Conservation (phyloP, 176 grass and related monocot species). For the Ampelocalamus luodianensis region DNA sequence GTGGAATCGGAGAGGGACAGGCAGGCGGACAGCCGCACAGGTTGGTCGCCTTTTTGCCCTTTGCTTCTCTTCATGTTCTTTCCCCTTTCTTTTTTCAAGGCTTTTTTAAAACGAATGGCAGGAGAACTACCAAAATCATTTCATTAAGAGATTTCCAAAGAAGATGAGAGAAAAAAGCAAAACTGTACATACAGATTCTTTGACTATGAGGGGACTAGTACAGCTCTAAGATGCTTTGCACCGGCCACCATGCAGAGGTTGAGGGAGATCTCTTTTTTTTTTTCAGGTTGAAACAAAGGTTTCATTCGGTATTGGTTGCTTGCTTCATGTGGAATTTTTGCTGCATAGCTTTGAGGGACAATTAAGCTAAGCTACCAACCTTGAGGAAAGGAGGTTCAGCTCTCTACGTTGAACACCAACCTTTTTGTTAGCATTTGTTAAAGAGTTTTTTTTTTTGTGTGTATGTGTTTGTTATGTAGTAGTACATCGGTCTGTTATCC, state of each 20-base stretch:
- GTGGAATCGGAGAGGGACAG: slow-evolving; percentile 26
- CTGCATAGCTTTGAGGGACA: background rate
- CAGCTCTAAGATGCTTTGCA: too few relatives aligned
- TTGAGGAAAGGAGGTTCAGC: background rate
- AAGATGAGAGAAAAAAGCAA: too few relatives aligned
- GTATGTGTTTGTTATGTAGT: background rate
- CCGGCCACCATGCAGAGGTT: too few relatives aligned
- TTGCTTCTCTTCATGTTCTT: background rate
- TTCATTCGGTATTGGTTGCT: background rate
- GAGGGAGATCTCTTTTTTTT: background rate
- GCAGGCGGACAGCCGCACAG: background rate
- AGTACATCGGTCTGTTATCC: background rate
- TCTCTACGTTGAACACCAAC: background rate
- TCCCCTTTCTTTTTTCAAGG: too few relatives aligned
- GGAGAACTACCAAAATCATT: too few relatives aligned
- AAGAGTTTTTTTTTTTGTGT: background rate
- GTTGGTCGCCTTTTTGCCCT: background rate
- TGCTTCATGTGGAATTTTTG: slow-evolving; percentile 27
- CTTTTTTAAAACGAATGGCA: too few relatives aligned
- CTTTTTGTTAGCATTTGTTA: background rate
- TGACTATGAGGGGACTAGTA: too few relatives aligned
- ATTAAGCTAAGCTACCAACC: slow-evolving; percentile 37
- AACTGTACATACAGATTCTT: too few relatives aligned
- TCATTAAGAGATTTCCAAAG: too few relatives aligned
- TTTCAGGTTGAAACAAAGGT: slow-evolving; percentile 26